These are phyloP conservation scores for Leccinum ochraceum DNA, from an alignment of 768 basidiomycete genomes.

Conservation along the genomic window DNA sequence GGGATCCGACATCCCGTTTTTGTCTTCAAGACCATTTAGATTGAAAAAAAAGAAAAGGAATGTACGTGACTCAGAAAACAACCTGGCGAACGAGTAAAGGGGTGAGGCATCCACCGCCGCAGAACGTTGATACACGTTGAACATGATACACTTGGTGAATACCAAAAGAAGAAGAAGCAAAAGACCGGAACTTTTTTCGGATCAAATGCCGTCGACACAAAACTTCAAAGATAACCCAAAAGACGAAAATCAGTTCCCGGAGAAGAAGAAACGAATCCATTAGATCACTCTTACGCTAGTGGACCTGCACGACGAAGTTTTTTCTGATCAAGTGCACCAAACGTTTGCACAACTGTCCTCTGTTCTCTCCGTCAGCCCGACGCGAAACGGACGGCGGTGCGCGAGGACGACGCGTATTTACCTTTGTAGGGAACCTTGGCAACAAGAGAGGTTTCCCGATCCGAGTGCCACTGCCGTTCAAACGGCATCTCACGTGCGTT, in stretches of 20 bases:
- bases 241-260: background rate
- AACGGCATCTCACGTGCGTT: background rate
- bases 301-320: background rate
- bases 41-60: background rate
- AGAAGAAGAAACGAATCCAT: background rate
- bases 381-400: background rate
- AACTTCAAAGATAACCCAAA: background rate
- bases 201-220: background rate
- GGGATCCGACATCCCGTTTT: background rate
- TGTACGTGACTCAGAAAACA: slow-evolving; percentile 3
- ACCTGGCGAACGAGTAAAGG: background rate
- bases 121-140: slow-evolving; percentile 28
- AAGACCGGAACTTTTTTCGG: background rate
- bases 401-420: background rate
- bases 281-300: background rate
- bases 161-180: slow-evolving; percentile 1
- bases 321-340: background rate
- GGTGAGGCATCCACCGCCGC: background rate
- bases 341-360: background rate
- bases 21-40: background rate
- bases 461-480: background rate
- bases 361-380: background rate
- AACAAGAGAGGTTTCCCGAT: background rate
- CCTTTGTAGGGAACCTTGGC: background rate
- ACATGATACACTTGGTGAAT: slow-evolving; percentile 20